Evolutionary conservation across 305 asterid genomes (phyloP).

Genomic region (Fraxinus dipetala): DNA sequence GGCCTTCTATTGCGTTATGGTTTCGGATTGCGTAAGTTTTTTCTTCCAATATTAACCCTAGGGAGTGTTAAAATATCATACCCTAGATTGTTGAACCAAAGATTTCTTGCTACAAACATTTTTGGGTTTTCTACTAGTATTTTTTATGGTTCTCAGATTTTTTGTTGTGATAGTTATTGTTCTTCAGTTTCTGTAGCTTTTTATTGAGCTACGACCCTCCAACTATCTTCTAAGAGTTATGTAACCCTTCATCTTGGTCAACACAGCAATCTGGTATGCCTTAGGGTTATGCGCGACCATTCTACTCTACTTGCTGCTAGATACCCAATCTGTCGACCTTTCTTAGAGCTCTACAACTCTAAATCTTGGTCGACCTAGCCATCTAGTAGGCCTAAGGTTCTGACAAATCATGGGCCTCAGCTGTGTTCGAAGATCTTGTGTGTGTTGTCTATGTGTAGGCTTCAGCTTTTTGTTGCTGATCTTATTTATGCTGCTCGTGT

Average conservation of each 20-base stretch:
- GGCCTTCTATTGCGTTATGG: not conserved
- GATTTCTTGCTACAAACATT: not conserved
- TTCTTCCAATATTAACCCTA: not conserved
- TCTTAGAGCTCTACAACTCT: not conserved
- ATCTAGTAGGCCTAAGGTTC: not conserved
- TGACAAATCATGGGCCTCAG: not conserved
- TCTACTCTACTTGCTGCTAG: not conserved
- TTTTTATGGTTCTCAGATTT: not conserved
- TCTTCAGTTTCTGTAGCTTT: not conserved
- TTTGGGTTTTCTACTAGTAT: not conserved
- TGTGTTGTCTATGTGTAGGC: not conserved
- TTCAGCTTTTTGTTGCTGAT: not conserved
- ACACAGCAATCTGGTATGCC: not conserved
- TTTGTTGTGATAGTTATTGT: not conserved
- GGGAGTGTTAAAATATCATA: not conserved
- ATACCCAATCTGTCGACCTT: not conserved
- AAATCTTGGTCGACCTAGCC: not conserved
- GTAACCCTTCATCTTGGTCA: not conserved
- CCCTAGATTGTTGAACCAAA: not conserved
- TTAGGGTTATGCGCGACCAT: not conserved
- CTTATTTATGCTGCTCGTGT: not conserved
- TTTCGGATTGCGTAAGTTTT: not conserved
- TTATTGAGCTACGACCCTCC: not conserved
- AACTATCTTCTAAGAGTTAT: not conserved
- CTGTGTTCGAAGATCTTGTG: not conserved